These are phyloP conservation scores for Ricinus communis DNA, from an alignment of 345 rosid species.

Conservation along the genomic window DNA sequence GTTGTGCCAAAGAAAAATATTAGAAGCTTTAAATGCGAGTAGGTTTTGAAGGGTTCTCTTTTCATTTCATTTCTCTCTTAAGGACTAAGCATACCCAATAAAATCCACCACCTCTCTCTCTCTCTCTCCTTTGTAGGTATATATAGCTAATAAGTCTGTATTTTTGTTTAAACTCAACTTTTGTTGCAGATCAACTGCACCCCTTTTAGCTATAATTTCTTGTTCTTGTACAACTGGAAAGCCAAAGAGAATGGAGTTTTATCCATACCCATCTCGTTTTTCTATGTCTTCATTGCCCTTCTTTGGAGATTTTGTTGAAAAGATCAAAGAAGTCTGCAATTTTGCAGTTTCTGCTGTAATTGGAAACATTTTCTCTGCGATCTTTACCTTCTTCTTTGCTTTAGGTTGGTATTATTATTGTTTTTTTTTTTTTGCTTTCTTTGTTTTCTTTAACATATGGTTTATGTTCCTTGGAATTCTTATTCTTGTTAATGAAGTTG, in stretches of 20 bases:
- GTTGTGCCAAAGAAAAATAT: conserved; percentile 18
- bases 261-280: conserved; percentile 54
- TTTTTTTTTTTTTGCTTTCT: neutral
- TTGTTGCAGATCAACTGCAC: conserved; percentile 23
- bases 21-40: conserved; percentile 58
- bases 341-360: conserved; percentile 74
- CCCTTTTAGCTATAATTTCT: neutral
- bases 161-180: conserved; percentile 21
- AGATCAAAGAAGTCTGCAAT: conserved; percentile 57
- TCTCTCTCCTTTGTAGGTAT: neutral
- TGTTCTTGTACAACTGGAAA: neutral
- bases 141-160: conserved; percentile 8
- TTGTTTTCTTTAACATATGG: neutral
- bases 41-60: conserved; percentile 29
- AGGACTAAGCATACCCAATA: conserved; percentile 33
- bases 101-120: conserved; percentile 10
- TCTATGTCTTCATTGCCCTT: conserved; percentile 38
- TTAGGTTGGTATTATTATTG: conserved; percentile 52
- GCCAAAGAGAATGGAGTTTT: conserved; percentile 53
- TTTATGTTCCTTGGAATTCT: conserved; percentile 5
- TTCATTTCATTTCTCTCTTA: conserved; percentile 39
- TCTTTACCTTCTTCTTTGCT: conserved; percentile 96
- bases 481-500: neutral
- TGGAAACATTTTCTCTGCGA: conserved; percentile 84
- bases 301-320: conserved; percentile 53